Evolutionary conservation across 495 filamentous ascomycete species (phyloP), one percentile per base, ranked within the genome.

Genomic region (Talaromyces borbonicus): DNA sequence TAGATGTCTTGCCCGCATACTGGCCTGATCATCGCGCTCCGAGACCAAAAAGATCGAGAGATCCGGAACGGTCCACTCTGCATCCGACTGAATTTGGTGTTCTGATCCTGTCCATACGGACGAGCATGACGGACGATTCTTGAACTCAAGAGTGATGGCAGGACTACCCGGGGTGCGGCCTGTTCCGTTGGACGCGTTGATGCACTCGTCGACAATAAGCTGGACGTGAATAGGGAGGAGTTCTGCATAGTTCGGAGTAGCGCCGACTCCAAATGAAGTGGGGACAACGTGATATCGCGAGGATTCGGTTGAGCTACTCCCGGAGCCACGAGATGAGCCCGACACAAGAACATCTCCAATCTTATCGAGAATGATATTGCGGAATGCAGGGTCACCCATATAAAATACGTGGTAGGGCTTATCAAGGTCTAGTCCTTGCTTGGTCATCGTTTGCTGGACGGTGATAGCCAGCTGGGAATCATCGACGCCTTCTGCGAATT

Each of bases 181-280:
- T 33, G 62, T 55, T 11, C 71, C 57, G 5, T 63, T 66, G 18
- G 60, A 59, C 16, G 82, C 83, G 11, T 65, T 67, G 29, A 69
- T 68, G 54, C 84, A 88, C 43, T 85, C 78, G 48, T 88, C 82
- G 16, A 89, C 80, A 47, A 79, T 77, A 50, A 89, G 76, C 54
- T 87, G 83, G 22, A 79, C 75, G 49, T 86, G 79, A 54, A 87
- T 84, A 6, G 86, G 78, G 45, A 87, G 78, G 18, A 88, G 76
- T 53, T 88, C 84, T 1, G 82, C 81, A 50, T 69, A 72, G 43
- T 73, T 73, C 14, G 73, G 68, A 16, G 77, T 69, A 9, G 68
- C 61, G 15, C 63, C 62, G 44, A 61, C 62, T 43, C 83, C 83
- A 58, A 85, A 87, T 0, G 79, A 81, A 0, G 83, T 81, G 23